phyloP scores from a whole-genome alignment of 805 yeast genomes.

The Zygoascus flipseniorum region DNA sequence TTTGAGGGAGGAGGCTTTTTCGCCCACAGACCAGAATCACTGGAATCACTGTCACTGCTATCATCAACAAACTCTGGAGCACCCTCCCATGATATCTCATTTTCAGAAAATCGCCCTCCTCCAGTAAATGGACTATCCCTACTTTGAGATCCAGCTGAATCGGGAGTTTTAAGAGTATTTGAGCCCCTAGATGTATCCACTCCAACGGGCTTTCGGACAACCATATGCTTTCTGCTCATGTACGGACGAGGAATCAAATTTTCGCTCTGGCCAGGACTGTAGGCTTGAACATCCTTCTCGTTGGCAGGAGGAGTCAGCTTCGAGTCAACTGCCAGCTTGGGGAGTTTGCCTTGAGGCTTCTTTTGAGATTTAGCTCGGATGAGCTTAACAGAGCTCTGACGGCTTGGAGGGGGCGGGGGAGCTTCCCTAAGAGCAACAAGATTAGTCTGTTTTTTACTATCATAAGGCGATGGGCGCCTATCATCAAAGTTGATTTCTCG shows the following conservation, averaged over 20 bases:
- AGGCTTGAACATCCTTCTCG: slow-evolving; percentile 9
- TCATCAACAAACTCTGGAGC: slow-evolving; percentile 43
- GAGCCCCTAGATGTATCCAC: neutral
- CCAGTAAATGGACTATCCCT: slow-evolving; percentile 5
- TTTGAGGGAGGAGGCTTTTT: slow-evolving; percentile 27
- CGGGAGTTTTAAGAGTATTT: neutral
- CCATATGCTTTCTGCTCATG: slow-evolving; percentile 18
- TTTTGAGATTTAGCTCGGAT: neutral
- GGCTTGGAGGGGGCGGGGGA: slow-evolving; percentile 31
- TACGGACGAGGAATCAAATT: slow-evolving; percentile 22
- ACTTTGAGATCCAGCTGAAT: slow-evolving; percentile 1
- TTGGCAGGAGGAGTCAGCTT: neutral
- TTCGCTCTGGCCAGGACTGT: slow-evolving; percentile 21
- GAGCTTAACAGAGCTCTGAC: slow-evolving; percentile 11
- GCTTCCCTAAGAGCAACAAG: slow-evolving; percentile 59
- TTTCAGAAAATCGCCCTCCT: slow-evolving; percentile 53
- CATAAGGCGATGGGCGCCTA: slow-evolving; percentile 67
- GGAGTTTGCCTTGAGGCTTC: neutral
- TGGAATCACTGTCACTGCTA: slow-evolving; percentile 17
- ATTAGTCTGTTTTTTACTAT: slow-evolving; percentile 30
- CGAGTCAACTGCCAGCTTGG: neutral
- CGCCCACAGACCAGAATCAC: slow-evolving; percentile 51
- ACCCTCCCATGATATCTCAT: slow-evolving; percentile 62
- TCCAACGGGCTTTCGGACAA: slow-evolving; percentile 19
- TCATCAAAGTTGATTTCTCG: slow-evolving; percentile 74